Evolutionary conservation across 768 basidiomycete species (phyloP).

Genomic region (Dentipellis fragilis): DNA sequence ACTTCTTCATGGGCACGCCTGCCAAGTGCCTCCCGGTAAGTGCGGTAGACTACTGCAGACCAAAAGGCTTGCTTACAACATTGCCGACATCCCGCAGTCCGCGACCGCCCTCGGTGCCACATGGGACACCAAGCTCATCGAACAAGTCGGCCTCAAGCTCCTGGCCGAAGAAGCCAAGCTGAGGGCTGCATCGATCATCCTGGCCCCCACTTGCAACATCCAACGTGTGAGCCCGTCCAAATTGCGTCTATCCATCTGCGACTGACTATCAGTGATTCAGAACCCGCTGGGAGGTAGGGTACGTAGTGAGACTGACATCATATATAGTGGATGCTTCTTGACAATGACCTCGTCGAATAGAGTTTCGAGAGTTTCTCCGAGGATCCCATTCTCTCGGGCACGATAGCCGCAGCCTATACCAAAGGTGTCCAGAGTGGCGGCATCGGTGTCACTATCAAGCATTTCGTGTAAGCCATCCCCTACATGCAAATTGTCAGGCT

Average conservation of each 20-base stretch:
- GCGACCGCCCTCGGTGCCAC: slow-evolving; percentile 71
- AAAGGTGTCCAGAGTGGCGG: slow-evolving; percentile 70
- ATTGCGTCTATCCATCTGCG: neutral
- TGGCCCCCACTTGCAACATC: slow-evolving; percentile 80
- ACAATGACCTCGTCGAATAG: slow-evolving; percentile 20
- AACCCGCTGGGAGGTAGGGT: slow-evolving; percentile 66
- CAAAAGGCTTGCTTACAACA: neutral
- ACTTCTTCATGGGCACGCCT: slow-evolving; percentile 75
- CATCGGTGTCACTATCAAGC: slow-evolving; percentile 71
- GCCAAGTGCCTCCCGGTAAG: slow-evolving; percentile 67
- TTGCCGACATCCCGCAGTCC: too few species aligned
- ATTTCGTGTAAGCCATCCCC: slow-evolving; percentile 49
- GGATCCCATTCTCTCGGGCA: slow-evolving; percentile 65
- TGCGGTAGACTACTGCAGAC: neutral
- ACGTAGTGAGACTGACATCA: slow-evolving; percentile 9
- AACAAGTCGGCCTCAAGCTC: slow-evolving; percentile 50
- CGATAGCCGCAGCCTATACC: slow-evolving; percentile 63
- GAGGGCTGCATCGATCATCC: slow-evolving; percentile 54
- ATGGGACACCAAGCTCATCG: slow-evolving; percentile 57
- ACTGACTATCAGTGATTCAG: slow-evolving; percentile 19
- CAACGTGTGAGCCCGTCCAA: slow-evolving; percentile 42
- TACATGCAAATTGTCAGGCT: neutral
- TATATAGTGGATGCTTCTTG: too few species aligned
- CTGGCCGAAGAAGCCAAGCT: slow-evolving; percentile 67
- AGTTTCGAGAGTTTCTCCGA: slow-evolving; percentile 76